These are phyloP conservation scores for Zarea fungicola DNA, from an alignment of 2,329 filamentous ascomycete species.

Conservation along the genomic window DNA sequence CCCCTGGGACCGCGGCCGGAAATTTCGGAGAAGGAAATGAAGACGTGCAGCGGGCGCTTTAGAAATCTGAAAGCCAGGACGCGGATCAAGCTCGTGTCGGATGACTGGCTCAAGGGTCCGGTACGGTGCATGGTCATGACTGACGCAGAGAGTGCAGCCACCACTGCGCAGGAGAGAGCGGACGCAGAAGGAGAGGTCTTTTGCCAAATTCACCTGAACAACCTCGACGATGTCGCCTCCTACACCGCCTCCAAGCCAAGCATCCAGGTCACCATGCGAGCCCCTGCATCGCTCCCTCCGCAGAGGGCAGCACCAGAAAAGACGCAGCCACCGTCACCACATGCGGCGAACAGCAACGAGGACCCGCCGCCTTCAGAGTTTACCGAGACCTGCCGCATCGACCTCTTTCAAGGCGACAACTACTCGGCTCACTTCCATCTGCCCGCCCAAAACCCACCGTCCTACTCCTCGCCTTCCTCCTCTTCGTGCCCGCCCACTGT, in stretches of 20 bases:
- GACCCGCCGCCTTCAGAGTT: background rate
- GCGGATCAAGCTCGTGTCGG: conserved; percentile 1
- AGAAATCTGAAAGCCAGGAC: background rate
- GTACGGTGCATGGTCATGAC: conserved; percentile 9
- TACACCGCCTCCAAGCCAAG: background rate
- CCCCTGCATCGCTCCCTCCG: background rate
- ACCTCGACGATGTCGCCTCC: background rate
- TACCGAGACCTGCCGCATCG: conserved; percentile 12
- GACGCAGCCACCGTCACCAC: background rate
- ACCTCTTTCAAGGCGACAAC: conserved; percentile 5
- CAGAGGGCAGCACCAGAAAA: background rate
- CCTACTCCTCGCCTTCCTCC: background rate
- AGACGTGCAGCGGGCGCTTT: conserved; percentile 7
- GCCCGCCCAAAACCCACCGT: background rate
- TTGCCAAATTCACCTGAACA: conserved; percentile 7
- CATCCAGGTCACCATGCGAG: conserved; percentile 12
- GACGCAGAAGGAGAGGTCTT: conserved; percentile 1
- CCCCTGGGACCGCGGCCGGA: conserved; percentile 9
- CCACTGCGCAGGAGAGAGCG: background rate
- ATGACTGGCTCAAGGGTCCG: background rate
- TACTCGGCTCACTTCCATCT: conserved; percentile 5
- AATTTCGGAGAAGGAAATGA: conserved; percentile 13
- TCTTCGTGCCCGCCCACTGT: background rate
- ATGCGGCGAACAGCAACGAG: background rate
- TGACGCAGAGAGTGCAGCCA: background rate